A percentile compares a stretch with the other conserved stretches of the same genome.
These are phyloP conservation scores for Emmonsiellopsis sp. DNA, from an alignment of 2,329 filamentous ascomycete species.

Conservation along the genomic window DNA sequence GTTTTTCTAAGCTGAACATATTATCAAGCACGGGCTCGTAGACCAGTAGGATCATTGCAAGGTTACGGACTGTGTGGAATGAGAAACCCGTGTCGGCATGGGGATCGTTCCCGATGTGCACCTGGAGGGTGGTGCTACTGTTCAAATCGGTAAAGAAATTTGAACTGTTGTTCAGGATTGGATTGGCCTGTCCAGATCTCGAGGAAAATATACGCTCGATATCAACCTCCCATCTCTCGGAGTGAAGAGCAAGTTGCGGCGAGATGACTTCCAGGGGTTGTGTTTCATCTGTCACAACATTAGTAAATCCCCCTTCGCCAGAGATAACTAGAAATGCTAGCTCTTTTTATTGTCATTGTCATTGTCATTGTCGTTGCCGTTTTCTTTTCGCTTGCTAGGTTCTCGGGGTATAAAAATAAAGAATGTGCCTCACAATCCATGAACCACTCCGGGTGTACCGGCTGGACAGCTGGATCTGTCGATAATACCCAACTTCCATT, in stretches of 20 bases:
- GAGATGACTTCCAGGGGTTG: conserved; percentile 12
- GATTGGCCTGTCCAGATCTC: conserved; percentile 6
- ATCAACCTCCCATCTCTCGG: conserved; percentile 8
- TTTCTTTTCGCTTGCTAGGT: too few species aligned
- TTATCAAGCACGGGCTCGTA: conserved; percentile 11
- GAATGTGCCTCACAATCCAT: conserved; percentile 5
- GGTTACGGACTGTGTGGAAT: conserved; percentile 11
- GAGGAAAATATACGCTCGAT: conserved; percentile 9
- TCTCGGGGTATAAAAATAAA: too few species aligned
- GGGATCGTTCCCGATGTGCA: conserved; percentile 11
- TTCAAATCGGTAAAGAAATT: conserved; percentile 9
- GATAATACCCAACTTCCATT: conserved; percentile 9
- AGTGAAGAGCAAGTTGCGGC: conserved; percentile 7
- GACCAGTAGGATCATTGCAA: conserved; percentile 13
- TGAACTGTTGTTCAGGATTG: conserved; percentile 5
- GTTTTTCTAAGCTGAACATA: conserved; percentile 2
- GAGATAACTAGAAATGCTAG: background rate
- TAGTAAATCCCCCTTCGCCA: background rate
- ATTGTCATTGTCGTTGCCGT: too few species aligned
- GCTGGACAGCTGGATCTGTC: conserved; percentile 4
- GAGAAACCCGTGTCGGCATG: conserved; percentile 5
- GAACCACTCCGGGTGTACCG: conserved; percentile 9
- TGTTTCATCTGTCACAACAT: conserved; percentile 8
- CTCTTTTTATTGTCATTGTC: too few species aligned
- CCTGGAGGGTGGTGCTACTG: conserved; percentile 9